Conservation (phyloP, 108 stramenopile species). For the Fragilaria radians region DNA sequence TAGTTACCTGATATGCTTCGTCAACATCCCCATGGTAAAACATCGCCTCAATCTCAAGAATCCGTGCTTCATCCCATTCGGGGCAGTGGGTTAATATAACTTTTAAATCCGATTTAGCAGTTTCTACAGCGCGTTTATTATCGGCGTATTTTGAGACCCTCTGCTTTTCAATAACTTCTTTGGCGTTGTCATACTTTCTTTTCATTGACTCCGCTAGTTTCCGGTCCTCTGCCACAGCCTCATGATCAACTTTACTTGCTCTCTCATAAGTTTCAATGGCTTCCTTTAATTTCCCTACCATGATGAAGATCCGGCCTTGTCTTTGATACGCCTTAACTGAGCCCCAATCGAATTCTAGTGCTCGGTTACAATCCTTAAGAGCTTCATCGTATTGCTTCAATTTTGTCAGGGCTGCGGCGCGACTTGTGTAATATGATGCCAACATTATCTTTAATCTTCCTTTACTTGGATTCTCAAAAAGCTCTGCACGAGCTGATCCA, state of each 20-base stretch:
- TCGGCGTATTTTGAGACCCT: not conserved
- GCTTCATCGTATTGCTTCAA: slow-evolving; percentile 21
- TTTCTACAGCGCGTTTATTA: not conserved
- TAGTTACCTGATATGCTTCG: slow-evolving; percentile 35
- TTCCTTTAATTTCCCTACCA: slow-evolving; percentile 20
- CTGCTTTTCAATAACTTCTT: not conserved
- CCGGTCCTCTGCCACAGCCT: slow-evolving; percentile 27
- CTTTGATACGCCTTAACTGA: slow-evolving; percentile 28
- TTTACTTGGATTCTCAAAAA: not conserved
- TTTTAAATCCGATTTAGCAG: slow-evolving; percentile 21
- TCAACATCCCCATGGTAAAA: slow-evolving; percentile 21
- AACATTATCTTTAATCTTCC: not conserved
- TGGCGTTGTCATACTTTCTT: slow-evolving; percentile 16
- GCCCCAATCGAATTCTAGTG: slow-evolving; percentile 11
- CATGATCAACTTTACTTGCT: slow-evolving; percentile 10
- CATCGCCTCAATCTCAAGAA: slow-evolving; percentile 32
- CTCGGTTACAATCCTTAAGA: slow-evolving; percentile 22
- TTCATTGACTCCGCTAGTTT: slow-evolving; percentile 20
- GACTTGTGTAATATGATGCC: slow-evolving; percentile 20
- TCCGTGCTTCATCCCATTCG: slow-evolving; percentile 21
- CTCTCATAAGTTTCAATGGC: too few relatives aligned
- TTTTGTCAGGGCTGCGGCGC: slow-evolving; percentile 28
- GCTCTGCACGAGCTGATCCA: slow-evolving; percentile 9
- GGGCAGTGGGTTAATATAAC: slow-evolving; percentile 11
- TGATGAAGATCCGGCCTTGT: slow-evolving; percentile 3